Evolutionary conservation across 352 stramenopile species (phyloP).

Genomic region (Phytophthora cajani): DNA sequence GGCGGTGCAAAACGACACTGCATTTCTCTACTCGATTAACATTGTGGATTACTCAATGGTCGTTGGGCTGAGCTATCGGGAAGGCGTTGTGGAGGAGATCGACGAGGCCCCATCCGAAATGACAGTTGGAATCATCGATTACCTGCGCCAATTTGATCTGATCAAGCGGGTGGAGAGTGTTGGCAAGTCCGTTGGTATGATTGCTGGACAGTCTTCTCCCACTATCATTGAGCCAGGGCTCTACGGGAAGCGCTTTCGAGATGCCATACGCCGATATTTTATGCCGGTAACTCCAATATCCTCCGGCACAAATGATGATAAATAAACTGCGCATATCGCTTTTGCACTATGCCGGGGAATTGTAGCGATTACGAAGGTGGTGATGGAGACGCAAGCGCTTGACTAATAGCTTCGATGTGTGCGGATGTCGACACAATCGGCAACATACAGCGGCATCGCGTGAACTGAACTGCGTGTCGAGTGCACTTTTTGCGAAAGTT

Average conservation of each 20-base stretch:
- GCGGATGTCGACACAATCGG: conserved; percentile 57
- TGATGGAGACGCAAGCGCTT: conserved; percentile 42
- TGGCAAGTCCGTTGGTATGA: conserved; percentile 98
- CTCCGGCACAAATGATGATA: conserved; percentile 50
- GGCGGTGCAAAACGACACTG: conserved; percentile 96
- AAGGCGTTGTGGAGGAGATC: conserved; percentile 38
- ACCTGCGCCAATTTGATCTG: conserved; percentile 98
- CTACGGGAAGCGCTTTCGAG: conserved; percentile 96
- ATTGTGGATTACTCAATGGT: conserved; percentile 99
- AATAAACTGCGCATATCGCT: conserved; percentile 22
- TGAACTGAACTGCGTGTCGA: conserved; percentile 60
- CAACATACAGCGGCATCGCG: conserved; percentile 68
- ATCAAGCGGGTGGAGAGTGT: conserved; percentile 99
- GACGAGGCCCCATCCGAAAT: conserved; percentile 68
- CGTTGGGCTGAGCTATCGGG: conserved; percentile 80
- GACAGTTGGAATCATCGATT: conserved; percentile 99
- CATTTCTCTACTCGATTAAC: conserved; percentile 98
- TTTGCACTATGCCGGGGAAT: neutral
- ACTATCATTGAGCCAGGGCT: conserved; percentile 98
- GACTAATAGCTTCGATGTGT: conserved; percentile 59
- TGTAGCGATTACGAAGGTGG: conserved; percentile 14
- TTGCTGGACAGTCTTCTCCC: conserved; percentile 96
- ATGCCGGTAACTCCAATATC: conserved; percentile 94
- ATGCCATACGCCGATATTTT: conserved; percentile 97
- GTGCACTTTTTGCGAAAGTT: conserved; percentile 66